Base-by-base conservation (phyloP, 1,139 yeast genomes). In the Pneumocystis canis region DNA sequence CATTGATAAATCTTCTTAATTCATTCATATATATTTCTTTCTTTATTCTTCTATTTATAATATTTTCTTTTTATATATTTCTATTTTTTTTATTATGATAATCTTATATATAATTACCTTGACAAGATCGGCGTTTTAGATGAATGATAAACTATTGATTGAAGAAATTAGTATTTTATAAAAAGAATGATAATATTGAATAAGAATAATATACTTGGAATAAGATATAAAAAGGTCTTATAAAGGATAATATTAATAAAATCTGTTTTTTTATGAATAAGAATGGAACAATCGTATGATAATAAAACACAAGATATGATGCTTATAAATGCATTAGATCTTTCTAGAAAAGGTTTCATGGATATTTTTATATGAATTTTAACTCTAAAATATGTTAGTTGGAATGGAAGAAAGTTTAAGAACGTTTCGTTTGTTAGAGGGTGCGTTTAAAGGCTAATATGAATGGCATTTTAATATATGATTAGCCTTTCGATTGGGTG, bases 401-500 rank as follows among this genome's bases (percentile, higher is more conserved):
- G 54, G 54, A 9, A 28, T n/a, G 5, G 54, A 47, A 25, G 54
- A 47, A 28, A 25, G 54, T 25, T 25, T 47, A 25, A 47, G 20
- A 28, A 47, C 54, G 7, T 47, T 47, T 11, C 54, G 31, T 25
- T 25, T 47, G 11, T 47, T 47, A 7, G 31, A 47, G 11, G 54
- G 54, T 47, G 18, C 5, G 31, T 25, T 5, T 25, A 47, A 14
- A 11, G n/a, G n/a, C n/a, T 4, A 5, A 32, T 32, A 35, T 25
- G n/a, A 14, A 47, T 37, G 14, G 5, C 1, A 25, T 47, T n/a
- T 47, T 25, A 14, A 47, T 11, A 47, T 25, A 5, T 47, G 9
- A 40, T 20, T 18, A 58, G 77, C 77, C 3, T 69, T 76, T 32
- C 73, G 76, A 40, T 65, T 70, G 20, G 72, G 71, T 33, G 69